Conservation (phyloP, 2,329 filamentous ascomycete species). For the Akanthomyces muscarius region DNA sequence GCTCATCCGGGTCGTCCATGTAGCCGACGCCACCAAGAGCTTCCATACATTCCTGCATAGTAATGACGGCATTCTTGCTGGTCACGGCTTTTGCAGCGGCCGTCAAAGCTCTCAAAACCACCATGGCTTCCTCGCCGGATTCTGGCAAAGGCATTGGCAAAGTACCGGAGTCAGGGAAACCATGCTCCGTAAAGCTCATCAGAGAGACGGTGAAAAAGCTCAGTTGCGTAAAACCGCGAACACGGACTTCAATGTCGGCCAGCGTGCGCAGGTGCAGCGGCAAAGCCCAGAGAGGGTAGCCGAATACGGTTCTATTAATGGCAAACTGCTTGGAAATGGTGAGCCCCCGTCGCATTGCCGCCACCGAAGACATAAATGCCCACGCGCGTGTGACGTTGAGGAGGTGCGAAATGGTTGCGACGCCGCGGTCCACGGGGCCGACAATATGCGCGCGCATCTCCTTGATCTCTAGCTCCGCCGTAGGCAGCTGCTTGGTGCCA, state of each 20-base stretch:
- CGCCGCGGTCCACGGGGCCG: constrained; percentile 17
- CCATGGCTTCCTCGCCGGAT: constrained; percentile 10
- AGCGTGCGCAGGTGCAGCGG: constrained; percentile 19
- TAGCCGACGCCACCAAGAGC: constrained; percentile 20
- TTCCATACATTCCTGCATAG: constrained; percentile 20
- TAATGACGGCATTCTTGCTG: constrained; percentile 15
- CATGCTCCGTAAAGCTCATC: constrained; percentile 19
- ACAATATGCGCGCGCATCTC: constrained; percentile 18
- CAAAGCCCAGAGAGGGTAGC: constrained; percentile 18
- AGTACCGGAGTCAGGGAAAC: background rate
- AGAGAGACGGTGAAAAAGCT: constrained; percentile 16
- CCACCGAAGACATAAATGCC: constrained; percentile 14
- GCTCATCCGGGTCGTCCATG: constrained; percentile 20
- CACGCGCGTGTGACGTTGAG: constrained; percentile 19
- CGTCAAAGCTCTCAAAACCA: constrained; percentile 15
- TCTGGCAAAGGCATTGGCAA: constrained; percentile 1
- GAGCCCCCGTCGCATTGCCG: constrained; percentile 16
- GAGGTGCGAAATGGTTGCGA: constrained; percentile 19
- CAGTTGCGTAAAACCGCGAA: constrained; percentile 13
- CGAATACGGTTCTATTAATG: constrained; percentile 7
- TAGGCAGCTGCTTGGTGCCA: constrained; percentile 20
- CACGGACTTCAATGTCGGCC: constrained; percentile 18
- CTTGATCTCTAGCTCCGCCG: constrained; percentile 18
- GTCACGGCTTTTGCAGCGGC: constrained; percentile 17
- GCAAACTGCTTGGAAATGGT: constrained; percentile 17